Conservation (phyloP, 2,329 filamentous ascomycete species). For the Hypoxylon rubiginosum region DNA sequence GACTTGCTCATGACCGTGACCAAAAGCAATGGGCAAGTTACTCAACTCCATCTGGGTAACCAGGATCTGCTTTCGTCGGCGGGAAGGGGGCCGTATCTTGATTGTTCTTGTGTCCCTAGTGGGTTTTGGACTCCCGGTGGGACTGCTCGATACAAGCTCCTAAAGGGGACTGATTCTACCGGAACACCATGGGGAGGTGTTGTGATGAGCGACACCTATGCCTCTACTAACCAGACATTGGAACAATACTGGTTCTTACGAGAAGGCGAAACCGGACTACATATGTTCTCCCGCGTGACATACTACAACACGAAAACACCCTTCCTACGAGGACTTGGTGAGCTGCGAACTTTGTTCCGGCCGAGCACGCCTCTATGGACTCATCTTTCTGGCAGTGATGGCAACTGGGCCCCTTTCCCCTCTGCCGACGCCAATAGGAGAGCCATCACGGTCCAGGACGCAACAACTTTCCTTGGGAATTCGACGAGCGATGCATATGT, state of each 20-base stretch:
- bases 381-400: slow-evolving; percentile 68
- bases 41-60: slow-evolving; percentile 54
- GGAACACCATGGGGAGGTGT: slow-evolving; percentile 69
- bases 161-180: slow-evolving; percentile 63
- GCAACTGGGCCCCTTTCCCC: slow-evolving; percentile 67
- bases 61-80: slow-evolving; percentile 64
- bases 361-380: slow-evolving; percentile 72
- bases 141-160: slow-evolving; percentile 63
- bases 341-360: slow-evolving; percentile 72
- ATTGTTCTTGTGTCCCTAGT: slow-evolving; percentile 71
- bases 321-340: slow-evolving; percentile 69
- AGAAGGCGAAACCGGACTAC: slow-evolving; percentile 72
- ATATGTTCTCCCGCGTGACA: slow-evolving; percentile 69
- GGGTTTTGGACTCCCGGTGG: slow-evolving; percentile 71
- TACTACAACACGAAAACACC: slow-evolving; percentile 70
- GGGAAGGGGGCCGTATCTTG: slow-evolving; percentile 69
- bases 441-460: slow-evolving; percentile 70
- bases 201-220: slow-evolving; percentile 70
- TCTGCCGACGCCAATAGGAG: slow-evolving; percentile 57
- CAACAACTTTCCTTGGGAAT: slow-evolving; percentile 71
- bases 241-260: slow-evolving; percentile 75
- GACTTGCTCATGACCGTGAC: slow-evolving; percentile 54
- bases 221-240: slow-evolving; percentile 68
- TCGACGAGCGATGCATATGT: slow-evolving; percentile 68
- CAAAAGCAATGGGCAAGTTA: slow-evolving; percentile 54